Evolutionary conservation across 441 rosid genomes (phyloP), one percentile per base, ranked within the genome.

Genomic region (Macaranga tanarius): DNA sequence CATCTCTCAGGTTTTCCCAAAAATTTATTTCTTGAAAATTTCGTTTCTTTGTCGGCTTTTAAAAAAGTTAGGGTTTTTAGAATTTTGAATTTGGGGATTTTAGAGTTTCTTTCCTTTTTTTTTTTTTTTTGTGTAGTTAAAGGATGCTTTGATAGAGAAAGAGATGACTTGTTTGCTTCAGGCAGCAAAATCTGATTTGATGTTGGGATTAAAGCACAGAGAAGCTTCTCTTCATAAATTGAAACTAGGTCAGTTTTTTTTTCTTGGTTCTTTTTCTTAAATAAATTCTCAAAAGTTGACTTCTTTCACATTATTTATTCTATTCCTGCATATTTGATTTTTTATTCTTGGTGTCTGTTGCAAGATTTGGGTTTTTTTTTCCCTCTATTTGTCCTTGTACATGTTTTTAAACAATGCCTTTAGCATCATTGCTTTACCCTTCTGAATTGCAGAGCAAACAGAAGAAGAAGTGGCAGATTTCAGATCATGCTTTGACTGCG

Each of bases 391-490:
- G 15, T 55, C 7, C 9, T 40, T 15, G 48, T 25, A 26, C 51
- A 31, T 47, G 28, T 23, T 51, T 71, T 62, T 58, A 55, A 40
- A 28, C 20, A 52, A 40, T 28, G 48, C 20, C 20, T 25, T 74
- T 13, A 0, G 38, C 38, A 2, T 31, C 38, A 31, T 31, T 31
- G 48, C 20, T 25, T 72, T 15, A 1, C 42, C 44, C 64, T 68
- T 72, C 72, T 47, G 23, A 26, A 26, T 62, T 81, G 73, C 93
- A 91, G 99, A 83, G 70, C 65, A 82, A 75, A 64, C 86, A 9
- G 75, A 85, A 78, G 97, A 87, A 17, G 95, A 89, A 73, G 77
- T 87, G 79, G 75, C 70, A 64, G 98, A 91, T 87, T 84, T 92
- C 73, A 85, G 76, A 78, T 81, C 82, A 56, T 83, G 77, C 81